A percentile compares a stretch with the other conserved stretches of the same genome.
Evolutionary conservation across 176 grass and related monocot genomes (phyloP).

Genomic region (Phoenix dactylifera): DNA sequence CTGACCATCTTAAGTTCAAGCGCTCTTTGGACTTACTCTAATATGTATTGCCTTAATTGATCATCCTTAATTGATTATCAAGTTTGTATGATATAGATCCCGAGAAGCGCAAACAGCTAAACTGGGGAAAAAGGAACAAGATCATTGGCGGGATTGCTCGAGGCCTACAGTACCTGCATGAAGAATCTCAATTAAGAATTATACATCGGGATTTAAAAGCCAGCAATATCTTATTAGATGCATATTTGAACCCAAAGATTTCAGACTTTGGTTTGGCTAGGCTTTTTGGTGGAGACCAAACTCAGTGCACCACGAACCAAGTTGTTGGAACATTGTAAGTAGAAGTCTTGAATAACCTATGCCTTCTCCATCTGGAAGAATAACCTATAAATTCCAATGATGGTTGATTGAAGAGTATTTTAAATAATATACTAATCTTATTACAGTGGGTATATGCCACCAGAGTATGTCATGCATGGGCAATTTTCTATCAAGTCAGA

Average conservation of each 20-base stretch:
- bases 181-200: conserved; percentile 30
- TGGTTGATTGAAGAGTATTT: too few relatives aligned
- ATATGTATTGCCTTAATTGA: too few relatives aligned
- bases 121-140: conserved; percentile 9
- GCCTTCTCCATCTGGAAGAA: too few relatives aligned
- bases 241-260: conserved; percentile 23
- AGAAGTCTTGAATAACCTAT: not conserved
- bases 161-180: conserved; percentile 29
- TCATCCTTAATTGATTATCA: too few relatives aligned
- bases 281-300: conserved; percentile 14
- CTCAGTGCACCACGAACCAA: not conserved
- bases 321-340: conserved; percentile 32
- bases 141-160: conserved; percentile 20
- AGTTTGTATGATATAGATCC: conserved; percentile 13
- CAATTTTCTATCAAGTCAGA: too few relatives aligned
- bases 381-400: too few relatives aligned
- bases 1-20: too few relatives aligned
- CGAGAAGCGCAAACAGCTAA: conserved; percentile 10
- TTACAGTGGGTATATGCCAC: too few relatives aligned
- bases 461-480: too few relatives aligned
- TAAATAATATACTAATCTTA: too few relatives aligned
- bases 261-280: conserved; percentile 33
- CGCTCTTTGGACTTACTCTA: too few relatives aligned
- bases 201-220: conserved; percentile 20
- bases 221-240: conserved; percentile 13